phyloP scores from a whole-genome alignment of 2,329 filamentous ascomycete genomes.

The Mollisia scopiformis region DNA sequence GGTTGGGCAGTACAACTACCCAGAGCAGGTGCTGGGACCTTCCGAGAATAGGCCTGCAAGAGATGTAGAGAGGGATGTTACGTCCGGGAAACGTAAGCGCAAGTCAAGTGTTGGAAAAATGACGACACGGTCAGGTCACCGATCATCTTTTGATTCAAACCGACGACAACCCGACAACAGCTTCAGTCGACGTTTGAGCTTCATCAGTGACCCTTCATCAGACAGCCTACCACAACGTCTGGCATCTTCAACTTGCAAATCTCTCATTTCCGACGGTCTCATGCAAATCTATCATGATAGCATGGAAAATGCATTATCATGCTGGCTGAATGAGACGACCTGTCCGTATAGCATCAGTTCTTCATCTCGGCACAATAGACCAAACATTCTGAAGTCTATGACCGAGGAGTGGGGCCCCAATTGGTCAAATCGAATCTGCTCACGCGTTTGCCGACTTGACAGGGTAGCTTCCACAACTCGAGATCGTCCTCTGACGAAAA shows the following conservation, averaged over 20 bases:
- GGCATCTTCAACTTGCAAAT: neutral
- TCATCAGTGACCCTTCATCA: neutral
- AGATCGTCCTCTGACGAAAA: neutral
- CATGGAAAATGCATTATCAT: slow-evolving; percentile 54
- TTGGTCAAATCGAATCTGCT: slow-evolving; percentile 54
- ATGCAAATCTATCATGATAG: slow-evolving; percentile 57
- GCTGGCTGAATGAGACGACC: slow-evolving; percentile 56
- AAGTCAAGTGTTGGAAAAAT: neutral
- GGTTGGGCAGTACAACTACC: neutral
- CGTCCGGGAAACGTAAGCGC: neutral
- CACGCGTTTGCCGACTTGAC: slow-evolving; percentile 52
- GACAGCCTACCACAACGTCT: neutral
- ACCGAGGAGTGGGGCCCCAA: slow-evolving; percentile 40
- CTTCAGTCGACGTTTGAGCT: neutral
- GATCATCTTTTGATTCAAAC: neutral
- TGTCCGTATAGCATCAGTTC: slow-evolving; percentile 48
- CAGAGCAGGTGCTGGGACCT: neutral
- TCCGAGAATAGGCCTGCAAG: neutral
- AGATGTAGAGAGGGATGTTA: neutral
- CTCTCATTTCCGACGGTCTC: slow-evolving; percentile 46
- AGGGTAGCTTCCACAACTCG: slow-evolving; percentile 29
- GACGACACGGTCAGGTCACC: neutral
- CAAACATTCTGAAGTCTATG: neutral
- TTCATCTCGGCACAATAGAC: neutral
- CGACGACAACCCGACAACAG: neutral